phyloP scores from a whole-genome alignment of 2,329 filamentous ascomycete species.

The Aureobasidium sp. region DNA sequence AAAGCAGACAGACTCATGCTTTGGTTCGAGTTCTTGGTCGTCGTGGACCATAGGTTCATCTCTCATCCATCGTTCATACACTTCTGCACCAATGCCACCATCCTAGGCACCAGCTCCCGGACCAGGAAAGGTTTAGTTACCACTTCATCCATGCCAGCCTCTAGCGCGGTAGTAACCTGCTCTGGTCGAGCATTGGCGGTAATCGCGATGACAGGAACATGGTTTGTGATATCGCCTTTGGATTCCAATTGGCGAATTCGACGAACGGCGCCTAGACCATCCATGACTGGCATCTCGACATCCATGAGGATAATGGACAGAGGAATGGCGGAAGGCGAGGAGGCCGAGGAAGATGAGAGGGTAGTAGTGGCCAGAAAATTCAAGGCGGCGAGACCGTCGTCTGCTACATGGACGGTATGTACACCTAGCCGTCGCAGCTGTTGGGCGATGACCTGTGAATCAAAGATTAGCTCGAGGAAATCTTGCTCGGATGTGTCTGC shows the following conservation, averaged over 20 bases:
- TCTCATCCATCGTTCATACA: background rate
- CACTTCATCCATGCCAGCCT: constrained; percentile 54
- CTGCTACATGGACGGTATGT: constrained; percentile 30
- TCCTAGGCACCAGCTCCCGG: constrained; percentile 29
- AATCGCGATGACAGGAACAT: constrained; percentile 68
- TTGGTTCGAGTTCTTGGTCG: no score
- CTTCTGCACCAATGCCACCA: constrained; percentile 20
- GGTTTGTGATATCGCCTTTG: constrained; percentile 53
- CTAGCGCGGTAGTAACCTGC: constrained; percentile 64
- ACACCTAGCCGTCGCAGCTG: constrained; percentile 32
- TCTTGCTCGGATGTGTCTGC: background rate
- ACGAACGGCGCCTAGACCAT: constrained; percentile 65
- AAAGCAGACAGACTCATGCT: no score
- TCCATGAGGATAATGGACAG: constrained; percentile 64
- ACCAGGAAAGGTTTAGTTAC: constrained; percentile 30
- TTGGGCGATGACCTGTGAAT: constrained; percentile 29
- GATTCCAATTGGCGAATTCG: constrained; percentile 63
- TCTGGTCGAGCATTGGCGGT: constrained; percentile 71
- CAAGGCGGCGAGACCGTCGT: constrained; percentile 33
- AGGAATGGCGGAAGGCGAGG: background rate
- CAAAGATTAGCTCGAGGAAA: constrained; percentile 13
- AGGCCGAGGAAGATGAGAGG: background rate
- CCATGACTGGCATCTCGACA: constrained; percentile 78
- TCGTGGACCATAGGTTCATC: background rate
- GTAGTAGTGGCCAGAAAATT: constrained; percentile 27